phyloP scores from a whole-genome alignment of 75 land plant genomes.

The Cryptomeria japonica region DNA sequence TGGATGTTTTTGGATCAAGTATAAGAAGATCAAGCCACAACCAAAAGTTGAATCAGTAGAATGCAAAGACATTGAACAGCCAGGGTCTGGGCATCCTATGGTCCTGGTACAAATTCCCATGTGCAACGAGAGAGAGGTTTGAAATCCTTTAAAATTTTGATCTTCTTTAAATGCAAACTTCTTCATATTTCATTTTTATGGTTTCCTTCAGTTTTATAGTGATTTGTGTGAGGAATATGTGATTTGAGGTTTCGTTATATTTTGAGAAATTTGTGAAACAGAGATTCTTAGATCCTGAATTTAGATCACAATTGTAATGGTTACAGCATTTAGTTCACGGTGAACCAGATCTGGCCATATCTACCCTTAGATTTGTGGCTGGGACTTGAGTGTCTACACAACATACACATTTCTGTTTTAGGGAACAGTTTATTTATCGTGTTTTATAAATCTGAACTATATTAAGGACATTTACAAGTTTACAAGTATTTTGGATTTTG shows the following conservation, averaged over 20 bases:
- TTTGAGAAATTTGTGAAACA: background rate
- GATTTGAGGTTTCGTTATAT: background rate
- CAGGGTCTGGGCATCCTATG: constrained; percentile 63
- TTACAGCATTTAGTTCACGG: background rate
- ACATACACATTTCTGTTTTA: background rate
- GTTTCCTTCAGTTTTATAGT: background rate
- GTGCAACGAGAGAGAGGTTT: constrained; percentile 86
- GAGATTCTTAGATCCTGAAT: background rate
- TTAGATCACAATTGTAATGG: background rate
- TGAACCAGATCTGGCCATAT: background rate
- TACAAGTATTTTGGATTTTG: background rate
- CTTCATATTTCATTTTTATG: background rate
- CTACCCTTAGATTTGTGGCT: background rate
- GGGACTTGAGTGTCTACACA: background rate
- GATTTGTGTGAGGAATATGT: background rate
- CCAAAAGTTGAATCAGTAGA: constrained; percentile 47
- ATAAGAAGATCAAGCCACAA: constrained; percentile 62
- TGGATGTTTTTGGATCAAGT: constrained; percentile 82
- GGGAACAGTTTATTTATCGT: background rate
- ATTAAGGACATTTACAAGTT: background rate
- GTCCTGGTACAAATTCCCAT: constrained; percentile 86
- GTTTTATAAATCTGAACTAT: background rate
- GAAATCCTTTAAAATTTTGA: background rate
- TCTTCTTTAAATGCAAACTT: constrained; percentile 1
- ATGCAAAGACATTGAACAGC: constrained; percentile 56